These are phyloP conservation scores for Aristolochia californica DNA, from an alignment of 164 flowering plant genomes.

Conservation along the genomic window DNA sequence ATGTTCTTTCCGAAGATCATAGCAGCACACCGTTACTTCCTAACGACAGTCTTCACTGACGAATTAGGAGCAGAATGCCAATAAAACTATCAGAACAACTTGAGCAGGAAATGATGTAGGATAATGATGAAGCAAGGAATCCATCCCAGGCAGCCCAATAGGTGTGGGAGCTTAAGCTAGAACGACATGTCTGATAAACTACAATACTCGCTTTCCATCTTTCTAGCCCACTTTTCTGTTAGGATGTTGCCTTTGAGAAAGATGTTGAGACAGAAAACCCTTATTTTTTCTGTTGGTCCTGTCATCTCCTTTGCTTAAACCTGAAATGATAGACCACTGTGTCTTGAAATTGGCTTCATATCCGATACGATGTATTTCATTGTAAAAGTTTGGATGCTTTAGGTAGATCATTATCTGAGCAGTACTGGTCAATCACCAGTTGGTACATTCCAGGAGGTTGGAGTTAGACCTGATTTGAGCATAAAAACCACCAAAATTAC, in stretches of 20 bases:
- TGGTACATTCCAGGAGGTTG: conserved; percentile 42
- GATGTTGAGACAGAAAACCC: conserved; percentile 69
- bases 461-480: conserved; percentile 42
- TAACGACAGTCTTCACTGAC: too few relatives aligned
- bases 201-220: conserved; percentile 2
- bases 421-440: conserved; percentile 38
- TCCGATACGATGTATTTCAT: conserved; percentile 61
- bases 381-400: conserved; percentile 57
- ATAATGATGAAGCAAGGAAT: too few relatives aligned
- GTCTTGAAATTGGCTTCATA: conserved; percentile 65
- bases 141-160: too few relatives aligned
- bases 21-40: too few relatives aligned
- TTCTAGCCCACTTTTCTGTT: conserved; percentile 6
- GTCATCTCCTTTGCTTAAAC: conserved; percentile 32
- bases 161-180: too few relatives aligned
- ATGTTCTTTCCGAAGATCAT: too few relatives aligned
- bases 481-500: conserved; percentile 38
- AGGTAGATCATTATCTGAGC: conserved; percentile 31
- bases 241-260: conserved; percentile 54
- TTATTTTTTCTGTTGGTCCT: conserved; percentile 18
- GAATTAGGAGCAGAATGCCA: too few relatives aligned
- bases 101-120: too few relatives aligned
- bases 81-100: too few relatives aligned
- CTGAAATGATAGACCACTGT: conserved; percentile 85
- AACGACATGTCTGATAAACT: too few relatives aligned